Evolutionary conservation across 768 basidiomycete genomes (phyloP).

Genomic region (Boletus reticuloceps): DNA sequence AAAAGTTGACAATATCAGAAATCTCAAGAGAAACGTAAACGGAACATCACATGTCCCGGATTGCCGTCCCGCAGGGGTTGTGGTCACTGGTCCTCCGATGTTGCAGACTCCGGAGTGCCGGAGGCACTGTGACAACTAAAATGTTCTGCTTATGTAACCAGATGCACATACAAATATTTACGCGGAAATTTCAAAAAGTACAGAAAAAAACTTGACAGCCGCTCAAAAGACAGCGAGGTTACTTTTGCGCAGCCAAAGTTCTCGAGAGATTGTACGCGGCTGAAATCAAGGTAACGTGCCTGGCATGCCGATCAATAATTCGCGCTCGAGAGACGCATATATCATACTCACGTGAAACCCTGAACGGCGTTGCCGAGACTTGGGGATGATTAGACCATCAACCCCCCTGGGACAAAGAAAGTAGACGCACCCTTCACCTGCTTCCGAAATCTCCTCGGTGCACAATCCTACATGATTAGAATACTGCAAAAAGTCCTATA

Average conservation of each 20-base stretch:
- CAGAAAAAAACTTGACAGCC: not conserved
- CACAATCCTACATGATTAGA: slow-evolving; percentile 87
- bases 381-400: not conserved
- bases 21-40: too few species aligned
- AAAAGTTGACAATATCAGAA: too few species aligned
- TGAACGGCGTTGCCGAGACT: slow-evolving; percentile 88
- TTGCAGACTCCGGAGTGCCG: too few species aligned
- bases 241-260: slow-evolving; percentile 37
- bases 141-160: too few species aligned
- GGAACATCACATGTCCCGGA: too few species aligned
- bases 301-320: slow-evolving; percentile 22
- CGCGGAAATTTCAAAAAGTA: too few species aligned
- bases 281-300: slow-evolving; percentile 82
- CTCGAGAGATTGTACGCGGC: slow-evolving; percentile 82
- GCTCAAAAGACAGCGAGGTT: not conserved
- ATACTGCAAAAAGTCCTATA: slow-evolving; percentile 73
- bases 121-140: too few species aligned
- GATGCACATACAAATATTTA: too few species aligned
- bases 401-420: not conserved
- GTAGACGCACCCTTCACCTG: slow-evolving; percentile 70
- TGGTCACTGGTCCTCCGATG: too few species aligned
- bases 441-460: slow-evolving; percentile 81
- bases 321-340: not conserved
- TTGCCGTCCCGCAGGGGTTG: too few species aligned
- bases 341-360: slow-evolving; percentile 73